Base-by-base conservation (phyloP, 306 rosid species). In the Vigna unguiculata region DNA sequence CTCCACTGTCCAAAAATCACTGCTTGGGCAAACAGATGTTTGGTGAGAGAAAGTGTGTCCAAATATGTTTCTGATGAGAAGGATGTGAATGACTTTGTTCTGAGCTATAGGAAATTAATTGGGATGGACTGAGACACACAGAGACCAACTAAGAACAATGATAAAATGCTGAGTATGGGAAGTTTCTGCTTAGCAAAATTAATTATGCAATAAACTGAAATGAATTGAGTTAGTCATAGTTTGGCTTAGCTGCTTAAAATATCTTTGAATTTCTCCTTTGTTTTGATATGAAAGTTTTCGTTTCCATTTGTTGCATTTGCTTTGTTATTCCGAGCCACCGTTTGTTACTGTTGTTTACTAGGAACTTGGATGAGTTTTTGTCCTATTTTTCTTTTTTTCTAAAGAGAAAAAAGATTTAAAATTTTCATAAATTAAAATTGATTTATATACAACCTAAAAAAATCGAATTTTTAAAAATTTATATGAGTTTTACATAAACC, bases 21-120 rank as follows among this genome's bases (percentile, higher is more conserved):
- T 32, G 69, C 19, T 20, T 87, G 93, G 89, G 88, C 72, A 4
- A 79, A 69, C 65, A 83, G 83, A 71, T 89, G 91, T 76, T 19
- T 73, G 75, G 34, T 78, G 71, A 83, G 64, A 65, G 66, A 85
- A 5, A 83, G 79, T 13, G 85, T 87, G 5, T 52, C 76, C 19
- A 87, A 83, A 40, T 80, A 70, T 3, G 67, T 86, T 36, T 81
- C 83, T 10, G 63, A 80, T 14, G 80, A 82, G 49, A 72, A 77
- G 10, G 82, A 84, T 24, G 17, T 86, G 5, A 72, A 69, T 61
- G 90, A 79, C 10, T 77, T 47, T 48, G 85, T 77, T 49, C 5
- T 46, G 16, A 59, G 10, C 15, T 11, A 55, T 15, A 77, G 85
- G 51, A 77, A 82, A 45, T 34, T 0, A 45, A 13, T 46, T 0